Evolutionary conservation across 495 filamentous ascomycete species (phyloP).

Genomic region (Rhypophila decipiens): DNA sequence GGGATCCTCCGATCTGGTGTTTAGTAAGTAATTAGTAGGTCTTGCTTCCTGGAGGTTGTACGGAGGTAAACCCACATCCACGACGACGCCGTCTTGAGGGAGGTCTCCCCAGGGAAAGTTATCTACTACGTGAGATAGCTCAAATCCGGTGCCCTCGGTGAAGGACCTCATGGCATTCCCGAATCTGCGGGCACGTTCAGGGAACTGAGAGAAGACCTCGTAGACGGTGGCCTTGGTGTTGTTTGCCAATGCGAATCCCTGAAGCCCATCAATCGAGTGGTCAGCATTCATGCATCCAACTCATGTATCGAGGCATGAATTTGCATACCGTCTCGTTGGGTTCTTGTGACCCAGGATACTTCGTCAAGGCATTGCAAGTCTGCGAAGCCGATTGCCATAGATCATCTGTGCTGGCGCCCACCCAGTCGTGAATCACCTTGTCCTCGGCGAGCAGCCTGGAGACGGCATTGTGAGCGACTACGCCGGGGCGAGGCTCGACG

Average conservation of each 20-base stretch:
- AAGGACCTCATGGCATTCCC: slow-evolving; percentile 1
- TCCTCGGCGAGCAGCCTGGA: not conserved
- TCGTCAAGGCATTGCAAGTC: not conserved
- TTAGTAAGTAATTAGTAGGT: no score
- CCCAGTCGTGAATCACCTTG: not conserved
- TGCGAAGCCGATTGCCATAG: not conserved
- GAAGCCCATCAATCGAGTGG: not conserved
- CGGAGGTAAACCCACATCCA: no score
- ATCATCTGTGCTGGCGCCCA: not conserved
- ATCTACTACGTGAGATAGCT: not conserved
- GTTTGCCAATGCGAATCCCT: not conserved
- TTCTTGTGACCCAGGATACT: slow-evolving; percentile 5
- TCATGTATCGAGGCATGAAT: no score
- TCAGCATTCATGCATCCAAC: not conserved
- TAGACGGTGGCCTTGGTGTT: not conserved
- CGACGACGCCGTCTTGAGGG: not conserved
- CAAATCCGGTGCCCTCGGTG: slow-evolving; percentile 2
- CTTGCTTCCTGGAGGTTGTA: no score
- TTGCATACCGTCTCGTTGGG: slow-evolving; percentile 7
- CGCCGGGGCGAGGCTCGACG: not conserved
- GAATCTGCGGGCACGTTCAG: not conserved
- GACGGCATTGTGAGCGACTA: slow-evolving; percentile 1
- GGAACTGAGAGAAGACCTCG: not conserved
- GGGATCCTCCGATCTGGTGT: slow-evolving; percentile 1
- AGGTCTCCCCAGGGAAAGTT: slow-evolving; percentile 1